Evolutionary conservation across 2,329 filamentous ascomycete genomes (phyloP), one percentile per base, ranked within the genome.

Genomic region (Reticulascus tulasneorum): DNA sequence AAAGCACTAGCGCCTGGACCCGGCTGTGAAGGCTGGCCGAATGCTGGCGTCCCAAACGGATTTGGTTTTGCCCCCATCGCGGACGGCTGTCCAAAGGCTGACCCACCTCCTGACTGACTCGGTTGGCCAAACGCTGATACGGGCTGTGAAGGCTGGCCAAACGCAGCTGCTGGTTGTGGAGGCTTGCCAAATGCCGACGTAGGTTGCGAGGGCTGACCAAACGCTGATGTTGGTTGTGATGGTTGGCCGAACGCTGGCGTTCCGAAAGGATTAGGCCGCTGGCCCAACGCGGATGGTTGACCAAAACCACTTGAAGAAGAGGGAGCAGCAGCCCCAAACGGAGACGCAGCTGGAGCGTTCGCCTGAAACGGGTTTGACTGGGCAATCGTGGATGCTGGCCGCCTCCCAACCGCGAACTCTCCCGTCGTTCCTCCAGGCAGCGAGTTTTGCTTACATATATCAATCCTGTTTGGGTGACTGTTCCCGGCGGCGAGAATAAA

Each of bases 381-480:
- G 23, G 62, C 63, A 36, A 69, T 61, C 15, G 50, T 47, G 22
- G 40, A 25, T 3, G 38, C 19, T 1, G 38, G 41, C 45, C 54
- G 46, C 46, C 53, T 63, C 23, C 64, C 65, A 9, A 63, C 61
- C 1, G 58, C 52, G 42, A 75, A 77, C 30, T 63, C 55, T 29
- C 68, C 67, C 37, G 62, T 67, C 0, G 64, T 63, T 7, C 59
- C 60, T n/a, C 63, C 59, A n/a, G 64, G 59, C 1, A 53, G 46
- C 23, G 58, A 66, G 29, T 61, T 62, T 45, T 69, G 62, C 37
- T 69, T 64, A 56, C 74, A 76, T 15, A 82, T 68, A 46, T 90
- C 84, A 34, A 74, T 65, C 25, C 87, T 75, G 53, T 93, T 94
- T 2, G 86, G 86, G 50, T 88, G 86, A 25, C 79, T 75, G 35